Evolutionary conservation across 1,284 basidiomycete species (phyloP).

Genomic region (Fistulina hepatica): DNA sequence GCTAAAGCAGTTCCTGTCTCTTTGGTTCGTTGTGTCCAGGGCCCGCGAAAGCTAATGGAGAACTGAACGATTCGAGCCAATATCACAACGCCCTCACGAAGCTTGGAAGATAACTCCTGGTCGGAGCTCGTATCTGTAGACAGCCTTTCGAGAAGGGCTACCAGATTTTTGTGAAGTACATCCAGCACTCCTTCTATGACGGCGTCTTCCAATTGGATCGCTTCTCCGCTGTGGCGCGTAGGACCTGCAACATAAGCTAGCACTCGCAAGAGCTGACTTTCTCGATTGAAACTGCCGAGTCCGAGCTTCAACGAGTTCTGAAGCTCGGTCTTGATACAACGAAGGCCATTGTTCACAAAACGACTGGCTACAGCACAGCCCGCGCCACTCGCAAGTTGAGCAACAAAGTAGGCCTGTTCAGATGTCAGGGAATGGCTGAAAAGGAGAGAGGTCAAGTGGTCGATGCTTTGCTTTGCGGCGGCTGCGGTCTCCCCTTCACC

Average conservation of each 20-base stretch:
- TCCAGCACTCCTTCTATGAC: slow-evolving; percentile 48
- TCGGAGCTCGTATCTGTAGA: too few relatives aligned
- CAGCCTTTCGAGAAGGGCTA: too few relatives aligned
- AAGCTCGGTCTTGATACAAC: slow-evolving; percentile 34
- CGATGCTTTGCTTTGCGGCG: slow-evolving; percentile 45
- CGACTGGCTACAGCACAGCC: slow-evolving; percentile 19
- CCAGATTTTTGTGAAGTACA: too few relatives aligned
- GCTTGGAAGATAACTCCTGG: slow-evolving; percentile 10
- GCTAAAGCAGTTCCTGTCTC: slow-evolving; percentile 36
- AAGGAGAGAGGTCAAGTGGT: slow-evolving; percentile 51
- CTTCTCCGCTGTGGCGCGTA: slow-evolving; percentile 31
- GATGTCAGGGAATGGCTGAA: slow-evolving; percentile 61
- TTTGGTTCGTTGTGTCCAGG: slow-evolving; percentile 45
- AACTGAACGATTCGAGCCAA: slow-evolving; percentile 62
- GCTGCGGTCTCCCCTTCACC: slow-evolving; percentile 40
- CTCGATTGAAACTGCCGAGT: too few relatives aligned
- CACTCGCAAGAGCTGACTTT: slow-evolving; percentile 59
- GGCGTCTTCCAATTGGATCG: slow-evolving; percentile 34
- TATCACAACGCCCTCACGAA: slow-evolving; percentile 29
- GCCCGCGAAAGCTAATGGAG: slow-evolving; percentile 50
- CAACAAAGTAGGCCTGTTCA: slow-evolving; percentile 70
- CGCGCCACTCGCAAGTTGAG: slow-evolving; percentile 56
- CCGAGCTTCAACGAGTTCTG: slow-evolving; percentile 12
- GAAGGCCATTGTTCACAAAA: slow-evolving; percentile 69
- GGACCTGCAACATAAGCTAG: slow-evolving; percentile 59